Evolutionary conservation across 371 early-diverging fungal genomes (phyloP).

Genomic region (Dinochytrium kinnereticum): DNA sequence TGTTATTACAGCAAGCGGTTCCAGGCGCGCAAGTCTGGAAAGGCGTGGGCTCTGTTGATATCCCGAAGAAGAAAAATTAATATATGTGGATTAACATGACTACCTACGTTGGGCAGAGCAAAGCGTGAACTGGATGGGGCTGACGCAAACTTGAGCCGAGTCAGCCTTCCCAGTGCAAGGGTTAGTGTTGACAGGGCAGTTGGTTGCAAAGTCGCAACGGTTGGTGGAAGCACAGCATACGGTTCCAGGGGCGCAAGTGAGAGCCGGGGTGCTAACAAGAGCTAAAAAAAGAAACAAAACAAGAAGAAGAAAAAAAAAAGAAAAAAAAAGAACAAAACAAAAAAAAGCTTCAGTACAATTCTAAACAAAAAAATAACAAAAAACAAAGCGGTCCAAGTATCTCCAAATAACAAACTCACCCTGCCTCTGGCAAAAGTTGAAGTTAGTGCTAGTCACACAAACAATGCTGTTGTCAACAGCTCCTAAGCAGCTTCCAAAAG

Average conservation of each 20-base stretch:
- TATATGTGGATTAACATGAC: background rate
- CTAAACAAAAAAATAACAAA: background rate
- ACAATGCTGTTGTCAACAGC: constrained; percentile 25
- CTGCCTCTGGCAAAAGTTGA: constrained; percentile 28
- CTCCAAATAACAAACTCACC: constrained; percentile 20
- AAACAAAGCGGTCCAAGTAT: constrained; percentile 16
- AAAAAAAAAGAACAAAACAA: background rate
- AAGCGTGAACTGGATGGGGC: background rate
- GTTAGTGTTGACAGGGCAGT: constrained; percentile 2
- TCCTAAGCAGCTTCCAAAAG: background rate
- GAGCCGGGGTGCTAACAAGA: background rate
- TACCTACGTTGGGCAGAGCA: background rate
- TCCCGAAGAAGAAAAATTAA: background rate
- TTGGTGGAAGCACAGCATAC: constrained; percentile 10
- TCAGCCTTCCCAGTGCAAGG: constrained; percentile 1
- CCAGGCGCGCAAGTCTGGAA: constrained; percentile 9
- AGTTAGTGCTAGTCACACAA: constrained; percentile 23
- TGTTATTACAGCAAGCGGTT: constrained; percentile 2
- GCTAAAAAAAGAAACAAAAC: background rate
- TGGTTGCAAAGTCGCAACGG: constrained; percentile 5
- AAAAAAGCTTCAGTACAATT: no score
- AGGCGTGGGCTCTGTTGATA: background rate
- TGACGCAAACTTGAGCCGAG: background rate
- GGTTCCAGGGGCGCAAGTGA: constrained; percentile 18
- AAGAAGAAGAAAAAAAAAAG: background rate